A percentile compares a stretch with the other conserved stretches of the same genome.
Evolutionary conservation across 176 grass and related monocot genomes (phyloP).

Genomic region (Phoenix roebelenii): DNA sequence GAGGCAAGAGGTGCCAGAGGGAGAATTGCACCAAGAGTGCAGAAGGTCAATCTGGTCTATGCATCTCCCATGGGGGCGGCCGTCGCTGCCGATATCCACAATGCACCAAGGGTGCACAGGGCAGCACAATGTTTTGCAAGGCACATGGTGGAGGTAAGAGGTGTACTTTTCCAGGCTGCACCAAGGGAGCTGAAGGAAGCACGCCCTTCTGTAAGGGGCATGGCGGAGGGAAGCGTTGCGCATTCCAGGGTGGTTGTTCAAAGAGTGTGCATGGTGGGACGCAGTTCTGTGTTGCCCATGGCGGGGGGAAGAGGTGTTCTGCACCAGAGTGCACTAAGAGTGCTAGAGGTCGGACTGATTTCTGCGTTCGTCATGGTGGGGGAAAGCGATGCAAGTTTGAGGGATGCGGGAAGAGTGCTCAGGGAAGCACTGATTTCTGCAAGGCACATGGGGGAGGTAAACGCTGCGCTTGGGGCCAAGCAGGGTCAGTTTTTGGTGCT

Average conservation of each 20-base stretch:
- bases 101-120: constrained; percentile 45
- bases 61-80: constrained; percentile 52
- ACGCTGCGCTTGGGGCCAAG: constrained; percentile 42
- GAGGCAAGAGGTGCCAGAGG: constrained; percentile 49
- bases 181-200: constrained; percentile 48
- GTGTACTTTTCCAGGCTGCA: constrained; percentile 31
- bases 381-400: constrained; percentile 42
- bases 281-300: constrained; percentile 46
- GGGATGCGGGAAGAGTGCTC: constrained; percentile 39
- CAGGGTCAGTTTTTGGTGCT: constrained; percentile 19
- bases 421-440: constrained; percentile 49
- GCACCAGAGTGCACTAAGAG: constrained; percentile 38
- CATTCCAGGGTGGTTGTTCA: constrained; percentile 27
- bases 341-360: constrained; percentile 44
- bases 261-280: constrained; percentile 55
- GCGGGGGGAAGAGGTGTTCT: constrained; percentile 40
- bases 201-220: constrained; percentile 40
- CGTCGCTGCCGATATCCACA: constrained; percentile 34
- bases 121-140: constrained; percentile 46
- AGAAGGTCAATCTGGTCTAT: constrained; percentile 45
- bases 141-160: constrained; percentile 55
- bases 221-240: constrained; percentile 48
- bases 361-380: constrained; percentile 49
- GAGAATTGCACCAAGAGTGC: constrained; percentile 44
- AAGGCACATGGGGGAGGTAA: constrained; percentile 52